Conservation (phyloP, 306 rosid species). For the Ammopiptanthus mongolicus region DNA sequence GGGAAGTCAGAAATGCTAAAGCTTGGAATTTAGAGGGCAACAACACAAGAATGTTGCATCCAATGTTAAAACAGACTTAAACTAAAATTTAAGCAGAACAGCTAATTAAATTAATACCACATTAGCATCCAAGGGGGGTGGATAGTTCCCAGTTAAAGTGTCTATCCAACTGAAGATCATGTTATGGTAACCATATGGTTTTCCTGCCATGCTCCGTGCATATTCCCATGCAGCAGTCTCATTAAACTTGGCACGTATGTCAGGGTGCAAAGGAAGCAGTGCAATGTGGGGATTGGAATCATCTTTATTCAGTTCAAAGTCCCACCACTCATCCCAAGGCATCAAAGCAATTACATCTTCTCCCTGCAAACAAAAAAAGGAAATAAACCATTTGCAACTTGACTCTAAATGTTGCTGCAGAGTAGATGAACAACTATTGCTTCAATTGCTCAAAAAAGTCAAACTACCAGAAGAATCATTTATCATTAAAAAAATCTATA, state of each 20-base stretch:
- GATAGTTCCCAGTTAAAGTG: conserved; percentile 68
- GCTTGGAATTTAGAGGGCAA: background rate
- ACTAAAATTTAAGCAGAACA: conserved; percentile 7
- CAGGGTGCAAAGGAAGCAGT: conserved; percentile 88
- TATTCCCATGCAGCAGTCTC: conserved; percentile 99
- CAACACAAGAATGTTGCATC: background rate
- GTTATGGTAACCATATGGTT: conserved; percentile 94
- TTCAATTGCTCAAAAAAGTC: background rate
- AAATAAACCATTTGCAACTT: conserved; percentile 16
- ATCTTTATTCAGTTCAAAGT: conserved; percentile 75
- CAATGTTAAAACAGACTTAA: background rate
- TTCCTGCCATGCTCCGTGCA: conserved; percentile 76
- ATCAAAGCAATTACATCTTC: conserved; percentile 76
- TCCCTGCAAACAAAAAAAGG: conserved; percentile 51
- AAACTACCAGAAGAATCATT: background rate
- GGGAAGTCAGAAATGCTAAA: background rate
- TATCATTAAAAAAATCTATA: background rate
- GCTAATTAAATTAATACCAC: conserved; percentile 42
- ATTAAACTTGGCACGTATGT: conserved; percentile 69
- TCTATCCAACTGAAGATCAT: conserved; percentile 98
- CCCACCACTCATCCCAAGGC: conserved; percentile 99
- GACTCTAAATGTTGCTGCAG: background rate
- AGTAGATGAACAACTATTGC: background rate
- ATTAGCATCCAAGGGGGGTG: conserved; percentile 97
- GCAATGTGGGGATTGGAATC: conserved; percentile 91